Evolutionary conservation across 805 yeast species (phyloP).

Genomic region (Zygosaccharomyces bailii): DNA sequence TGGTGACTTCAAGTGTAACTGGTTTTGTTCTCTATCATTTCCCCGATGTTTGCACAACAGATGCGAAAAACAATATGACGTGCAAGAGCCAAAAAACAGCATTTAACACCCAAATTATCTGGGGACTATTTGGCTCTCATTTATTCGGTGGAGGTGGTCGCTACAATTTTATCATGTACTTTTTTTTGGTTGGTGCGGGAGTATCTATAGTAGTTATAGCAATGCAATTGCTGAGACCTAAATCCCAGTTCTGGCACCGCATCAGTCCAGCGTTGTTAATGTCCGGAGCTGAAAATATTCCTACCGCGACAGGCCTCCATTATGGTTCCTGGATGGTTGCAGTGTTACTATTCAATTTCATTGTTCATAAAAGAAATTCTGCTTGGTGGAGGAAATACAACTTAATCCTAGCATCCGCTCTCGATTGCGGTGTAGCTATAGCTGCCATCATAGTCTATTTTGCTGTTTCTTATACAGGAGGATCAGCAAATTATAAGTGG

Average conservation of each 20-base stretch:
- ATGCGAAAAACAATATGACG: constrained; percentile 45
- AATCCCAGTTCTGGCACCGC: constrained; percentile 38
- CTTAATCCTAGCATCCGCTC: constrained; percentile 60
- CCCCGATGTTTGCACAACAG: constrained; percentile 41
- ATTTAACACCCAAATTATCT: constrained; percentile 54
- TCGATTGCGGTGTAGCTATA: constrained; percentile 65
- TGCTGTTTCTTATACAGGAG: constrained; percentile 43
- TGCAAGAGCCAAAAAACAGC: constrained; percentile 47
- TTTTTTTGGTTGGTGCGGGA: constrained; percentile 56
- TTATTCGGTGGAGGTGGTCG: constrained; percentile 49
- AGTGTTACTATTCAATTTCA: constrained; percentile 56
- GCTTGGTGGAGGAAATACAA: constrained; percentile 79
- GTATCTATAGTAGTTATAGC: constrained; percentile 42
- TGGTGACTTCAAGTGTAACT: constrained; percentile 43
- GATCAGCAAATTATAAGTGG: constrained; percentile 45
- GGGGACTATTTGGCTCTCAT: constrained; percentile 65
- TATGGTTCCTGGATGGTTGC: constrained; percentile 53
- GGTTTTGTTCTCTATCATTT: constrained; percentile 41
- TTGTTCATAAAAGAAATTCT: constrained; percentile 51
- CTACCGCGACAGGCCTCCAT: constrained; percentile 68
- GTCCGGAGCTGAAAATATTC: constrained; percentile 49
- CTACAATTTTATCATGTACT: constrained; percentile 53
- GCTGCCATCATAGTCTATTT: constrained; percentile 57
- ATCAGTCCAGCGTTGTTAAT: constrained; percentile 66
- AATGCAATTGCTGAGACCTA: constrained; percentile 39